Percentiles rank a stretch among this genome's conserved stretches.
Conservation (phyloP, 2,329 filamentous ascomycete species). For the Diaporthe destruens region DNA sequence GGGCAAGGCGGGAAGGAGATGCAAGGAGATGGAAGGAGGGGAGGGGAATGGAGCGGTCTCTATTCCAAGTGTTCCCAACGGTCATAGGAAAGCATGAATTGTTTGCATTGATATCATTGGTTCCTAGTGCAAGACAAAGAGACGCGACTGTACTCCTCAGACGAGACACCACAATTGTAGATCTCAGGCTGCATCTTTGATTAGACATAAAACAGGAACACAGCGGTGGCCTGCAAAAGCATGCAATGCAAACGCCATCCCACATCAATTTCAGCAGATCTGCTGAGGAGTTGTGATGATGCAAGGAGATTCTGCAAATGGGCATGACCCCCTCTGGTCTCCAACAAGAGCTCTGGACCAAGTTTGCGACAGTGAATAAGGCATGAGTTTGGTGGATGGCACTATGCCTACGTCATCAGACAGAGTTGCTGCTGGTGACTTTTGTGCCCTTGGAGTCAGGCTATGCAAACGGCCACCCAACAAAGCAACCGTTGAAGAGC, state of each 20-base stretch:
- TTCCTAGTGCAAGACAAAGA: not conserved
- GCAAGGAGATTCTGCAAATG: not conserved
- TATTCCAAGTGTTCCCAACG: not conserved
- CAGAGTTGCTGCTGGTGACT: too few relatives aligned
- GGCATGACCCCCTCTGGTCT: not conserved
- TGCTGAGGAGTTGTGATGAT: not conserved
- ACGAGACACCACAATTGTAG: conserved; percentile 22
- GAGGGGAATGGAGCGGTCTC: not conserved
- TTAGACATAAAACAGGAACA: conserved; percentile 13
- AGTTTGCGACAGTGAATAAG: not conserved
- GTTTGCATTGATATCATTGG: conserved; percentile 1
- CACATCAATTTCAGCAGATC: not conserved
- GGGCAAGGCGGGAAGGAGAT: too few relatives aligned
- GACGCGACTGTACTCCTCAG: conserved; percentile 4
- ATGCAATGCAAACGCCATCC: not conserved
- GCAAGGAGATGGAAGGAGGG: not conserved
- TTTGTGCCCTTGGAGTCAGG: too few relatives aligned
- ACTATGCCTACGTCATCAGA: too few relatives aligned
- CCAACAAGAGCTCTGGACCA: not conserved
- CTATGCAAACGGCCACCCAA: too few relatives aligned
- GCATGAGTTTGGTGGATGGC: too few relatives aligned
- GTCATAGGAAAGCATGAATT: conserved; percentile 18
- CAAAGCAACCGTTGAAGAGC: not conserved
- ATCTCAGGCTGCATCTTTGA: not conserved
- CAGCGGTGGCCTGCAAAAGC: not conserved